Base-by-base conservation (phyloP, 768 basidiomycete genomes). In the Psilocybe tampanensis region DNA sequence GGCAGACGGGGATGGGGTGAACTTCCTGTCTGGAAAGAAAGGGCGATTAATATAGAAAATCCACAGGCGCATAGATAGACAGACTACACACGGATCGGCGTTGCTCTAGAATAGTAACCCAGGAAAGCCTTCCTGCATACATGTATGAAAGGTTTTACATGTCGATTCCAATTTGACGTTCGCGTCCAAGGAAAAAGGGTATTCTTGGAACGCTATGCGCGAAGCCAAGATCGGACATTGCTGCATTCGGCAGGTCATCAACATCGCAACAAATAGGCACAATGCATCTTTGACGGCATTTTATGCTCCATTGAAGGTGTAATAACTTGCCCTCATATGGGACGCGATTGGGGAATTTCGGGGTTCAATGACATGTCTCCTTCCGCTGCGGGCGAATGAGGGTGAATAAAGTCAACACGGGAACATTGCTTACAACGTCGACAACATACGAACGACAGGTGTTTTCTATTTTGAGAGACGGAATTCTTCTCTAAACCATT, bases 221-320 rank as follows among this genome's bases (percentile, higher is more conserved):
- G 49, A 48, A 45, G 49, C 52, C 55, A 56, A 56, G 54, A 60
- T 56, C 50, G 59, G 50, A 34, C 47, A 60, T 53, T 53, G 43
- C 59, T 49, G 51, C 53, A 59, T 55, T 59, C 18, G 54, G 58
- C 24, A n/a, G 29, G 24, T 53, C 49, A 51, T 6, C 22, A 26
- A 24, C 52, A 59, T 34, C 21, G 18, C 19, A 33, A 44, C 39
- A 54, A 55, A 59, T 47, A 43, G 50, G 50, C 58, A 55, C 29
- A 29, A 29, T 55, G 42, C 49, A 55, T 59, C 49, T 32, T n/a
- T 29, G 32, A 55, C 49, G 54, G 58, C 53, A 55, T 55, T 45
- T 47, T 41, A 55, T 19, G 29, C 54, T 44, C 53, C 48, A 59
- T 55, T 50, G 54, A 52, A 59, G 43, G 50, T 45, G 47, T 49